A percentile compares a stretch with the other conserved stretches of the same genome.
Evolutionary conservation across 176 grass and related monocot genomes (phyloP).

Genomic region (Triticum timopheevii): DNA sequence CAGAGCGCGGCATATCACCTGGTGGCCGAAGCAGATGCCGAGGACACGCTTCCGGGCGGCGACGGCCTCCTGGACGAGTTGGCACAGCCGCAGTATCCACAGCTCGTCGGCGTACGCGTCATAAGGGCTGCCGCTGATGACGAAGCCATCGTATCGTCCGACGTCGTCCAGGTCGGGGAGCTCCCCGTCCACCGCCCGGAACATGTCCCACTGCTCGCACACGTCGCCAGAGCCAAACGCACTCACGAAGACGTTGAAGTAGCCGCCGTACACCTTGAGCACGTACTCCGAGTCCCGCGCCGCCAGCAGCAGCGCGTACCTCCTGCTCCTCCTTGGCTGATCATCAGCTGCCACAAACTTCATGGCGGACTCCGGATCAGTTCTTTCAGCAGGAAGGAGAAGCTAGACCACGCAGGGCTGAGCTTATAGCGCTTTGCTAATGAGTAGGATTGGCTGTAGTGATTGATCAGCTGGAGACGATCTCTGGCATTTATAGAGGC

Average conservation of each 20-base stretch:
- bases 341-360: constrained; percentile 16
- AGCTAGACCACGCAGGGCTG: neutral
- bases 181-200: constrained; percentile 71
- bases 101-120: constrained; percentile 67
- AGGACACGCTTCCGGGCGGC: constrained; percentile 55
- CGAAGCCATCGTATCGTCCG: constrained; percentile 59
- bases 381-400: neutral
- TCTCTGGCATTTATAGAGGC: constrained; percentile 27
- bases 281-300: constrained; percentile 90
- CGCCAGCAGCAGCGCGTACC: constrained; percentile 75
- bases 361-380: neutral
- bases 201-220: constrained; percentile 74
- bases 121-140: constrained; percentile 87
- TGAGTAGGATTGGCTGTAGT: neutral
- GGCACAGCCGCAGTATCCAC: constrained; percentile 71
- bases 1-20: constrained; percentile 80
- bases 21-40: constrained; percentile 95
- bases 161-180: constrained; percentile 48
- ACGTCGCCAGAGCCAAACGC: constrained; percentile 49
- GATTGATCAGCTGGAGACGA: neutral
- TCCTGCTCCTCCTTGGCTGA: constrained; percentile 11
- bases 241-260: constrained; percentile 72
- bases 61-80: constrained; percentile 54
- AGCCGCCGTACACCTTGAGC: constrained; percentile 67
- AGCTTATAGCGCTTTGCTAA: neutral